Evolutionary conservation across 768 basidiomycete genomes (phyloP), one percentile per base, ranked within the genome.

Genomic region (Cystobasidiopsis lactophilus): DNA sequence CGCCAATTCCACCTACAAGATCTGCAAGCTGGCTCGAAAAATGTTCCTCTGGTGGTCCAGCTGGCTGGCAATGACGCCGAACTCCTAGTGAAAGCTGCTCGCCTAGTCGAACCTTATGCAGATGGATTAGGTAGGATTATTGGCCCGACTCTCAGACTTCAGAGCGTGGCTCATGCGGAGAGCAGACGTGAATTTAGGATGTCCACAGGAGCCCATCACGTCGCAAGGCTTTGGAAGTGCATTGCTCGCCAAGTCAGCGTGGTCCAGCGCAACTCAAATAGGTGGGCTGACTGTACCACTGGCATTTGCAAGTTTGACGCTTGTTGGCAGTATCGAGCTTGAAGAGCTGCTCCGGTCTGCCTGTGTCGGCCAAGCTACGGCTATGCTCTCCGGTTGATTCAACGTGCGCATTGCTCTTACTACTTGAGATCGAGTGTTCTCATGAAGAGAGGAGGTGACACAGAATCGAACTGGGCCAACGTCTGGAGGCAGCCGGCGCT

Each of bases 181-280:
- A 29, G 40, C 57, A 85, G 82, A 84, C 68, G 62, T 84, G 50
- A 85, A 85, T 64, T 72, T 84, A 11, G 82, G 82, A 16, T 85
- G 82, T 63, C 82, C 82, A 23, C 80, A 80, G 59, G 75, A 78
- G 50, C 70, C 72, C 24, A 80, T 82, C 13, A 69, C 71, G 35
- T 73, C 77, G 38, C 75, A 71, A 10, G 80, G 78, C 59, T 80
- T 73, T 60, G 82, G 82, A 2, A 80, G 77, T 18, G 85, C 83
- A 62, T 69, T 85, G n/a, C 71, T 83, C 14, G 73, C 71, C 21
- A 75, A 77, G 60, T 75, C 74, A 58, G 80, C 83, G 55, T 80
- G 82, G 80, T 74, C 76, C 2, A 60, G 78, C 10, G 75, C 82
- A 0, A 70, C 77, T 59, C 62, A 69, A 40, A 76, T 84, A 52